A percentile compares a stretch with the other conserved stretches of the same genome.
Evolutionary conservation across 345 rosid species (phyloP).

Genomic region (Cardamine chenopodiifolia): DNA sequence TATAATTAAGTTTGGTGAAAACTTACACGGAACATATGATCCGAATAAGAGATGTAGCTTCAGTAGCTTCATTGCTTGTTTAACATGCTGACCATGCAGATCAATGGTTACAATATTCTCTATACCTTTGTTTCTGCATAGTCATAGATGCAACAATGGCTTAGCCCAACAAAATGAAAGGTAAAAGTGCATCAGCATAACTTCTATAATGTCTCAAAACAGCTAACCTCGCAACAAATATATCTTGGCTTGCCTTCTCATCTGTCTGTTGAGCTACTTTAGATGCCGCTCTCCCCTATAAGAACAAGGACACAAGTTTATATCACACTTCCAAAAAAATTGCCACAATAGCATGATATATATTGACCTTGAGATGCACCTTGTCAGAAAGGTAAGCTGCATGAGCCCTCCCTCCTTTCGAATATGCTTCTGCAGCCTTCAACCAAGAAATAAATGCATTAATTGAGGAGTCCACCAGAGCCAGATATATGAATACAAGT

Average conservation of each 20-base stretch:
- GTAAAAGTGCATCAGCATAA: background rate
- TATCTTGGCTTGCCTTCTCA: slow-evolving; percentile 82
- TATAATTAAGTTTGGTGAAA: background rate
- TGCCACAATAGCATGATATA: background rate
- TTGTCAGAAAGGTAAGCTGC: slow-evolving; percentile 84
- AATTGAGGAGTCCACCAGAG: background rate
- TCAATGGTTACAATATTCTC: slow-evolving; percentile 88
- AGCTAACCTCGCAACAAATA: slow-evolving; percentile 80
- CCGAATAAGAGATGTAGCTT: slow-evolving; percentile 77
- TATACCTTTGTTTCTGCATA: slow-evolving; percentile 75
- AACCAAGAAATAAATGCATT: slow-evolving; percentile 13
- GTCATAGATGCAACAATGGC: slow-evolving; percentile 11
- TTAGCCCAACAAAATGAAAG: slow-evolving; percentile 31
- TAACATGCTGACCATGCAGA: slow-evolving; percentile 94
- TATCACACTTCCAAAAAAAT: background rate
- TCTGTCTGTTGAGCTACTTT: slow-evolving; percentile 73
- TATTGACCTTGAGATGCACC: slow-evolving; percentile 49
- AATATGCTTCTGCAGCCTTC: slow-evolving; percentile 83
- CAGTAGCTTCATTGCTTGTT: slow-evolving; percentile 77
- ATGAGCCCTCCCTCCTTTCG: slow-evolving; percentile 62
- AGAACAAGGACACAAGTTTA: slow-evolving; percentile 19
- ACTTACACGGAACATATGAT: slow-evolving; percentile 73
- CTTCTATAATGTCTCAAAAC: slow-evolving; percentile 4
- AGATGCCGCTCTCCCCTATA: slow-evolving; percentile 61
- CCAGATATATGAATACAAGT: slow-evolving; percentile 17